A percentile compares a stretch with the other conserved stretches of the same genome.
phyloP scores from a whole-genome alignment of 163 green algal genomes.

The Chloroidium sp. region DNA sequence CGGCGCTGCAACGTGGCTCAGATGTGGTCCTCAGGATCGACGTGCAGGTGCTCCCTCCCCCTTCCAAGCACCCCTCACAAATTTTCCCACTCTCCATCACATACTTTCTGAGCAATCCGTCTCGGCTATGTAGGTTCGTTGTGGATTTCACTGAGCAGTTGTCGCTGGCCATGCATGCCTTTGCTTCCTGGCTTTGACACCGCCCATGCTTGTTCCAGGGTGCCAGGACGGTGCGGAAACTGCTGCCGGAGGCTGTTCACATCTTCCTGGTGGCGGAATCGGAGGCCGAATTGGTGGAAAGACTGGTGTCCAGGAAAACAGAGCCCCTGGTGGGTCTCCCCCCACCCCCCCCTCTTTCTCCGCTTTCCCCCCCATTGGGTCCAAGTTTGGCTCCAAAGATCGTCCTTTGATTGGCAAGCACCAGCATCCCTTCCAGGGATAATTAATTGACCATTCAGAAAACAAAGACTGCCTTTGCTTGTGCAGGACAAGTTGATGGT shows the following conservation, averaged over 20 bases:
- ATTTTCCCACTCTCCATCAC: no score
- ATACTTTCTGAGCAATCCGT: no score
- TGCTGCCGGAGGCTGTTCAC: slow-evolving; percentile 69
- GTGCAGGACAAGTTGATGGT: slow-evolving; percentile 48
- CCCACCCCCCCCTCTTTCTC: not conserved
- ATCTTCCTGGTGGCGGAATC: slow-evolving; percentile 83
- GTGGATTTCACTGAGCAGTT: no score
- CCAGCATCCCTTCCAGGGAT: not conserved
- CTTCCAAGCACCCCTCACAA: no score
- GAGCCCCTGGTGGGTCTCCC: slow-evolving; percentile 43
- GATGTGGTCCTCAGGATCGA: slow-evolving; percentile 86
- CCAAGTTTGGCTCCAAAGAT: slow-evolving; percentile 4
- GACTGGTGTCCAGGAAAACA: slow-evolving; percentile 77
- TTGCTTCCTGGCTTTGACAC: no score
- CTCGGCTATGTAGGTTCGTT: no score
- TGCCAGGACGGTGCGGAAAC: slow-evolving; percentile 66
- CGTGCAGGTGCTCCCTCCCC: slow-evolving; percentile 16
- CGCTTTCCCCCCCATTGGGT: not conserved
- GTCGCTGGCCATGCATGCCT: no score
- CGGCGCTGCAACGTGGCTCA: slow-evolving; percentile 51
- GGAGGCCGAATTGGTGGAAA: slow-evolving; percentile 66
- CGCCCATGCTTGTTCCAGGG: slow-evolving; percentile 36
- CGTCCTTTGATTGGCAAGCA: not conserved
- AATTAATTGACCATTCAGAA: not conserved
- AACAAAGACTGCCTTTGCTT: not conserved